Percentiles rank a stretch among this genome's conserved stretches.
These are phyloP conservation scores for Mucor velutinosus DNA, from an alignment of 371 early-diverging fungal species.

Conservation along the genomic window DNA sequence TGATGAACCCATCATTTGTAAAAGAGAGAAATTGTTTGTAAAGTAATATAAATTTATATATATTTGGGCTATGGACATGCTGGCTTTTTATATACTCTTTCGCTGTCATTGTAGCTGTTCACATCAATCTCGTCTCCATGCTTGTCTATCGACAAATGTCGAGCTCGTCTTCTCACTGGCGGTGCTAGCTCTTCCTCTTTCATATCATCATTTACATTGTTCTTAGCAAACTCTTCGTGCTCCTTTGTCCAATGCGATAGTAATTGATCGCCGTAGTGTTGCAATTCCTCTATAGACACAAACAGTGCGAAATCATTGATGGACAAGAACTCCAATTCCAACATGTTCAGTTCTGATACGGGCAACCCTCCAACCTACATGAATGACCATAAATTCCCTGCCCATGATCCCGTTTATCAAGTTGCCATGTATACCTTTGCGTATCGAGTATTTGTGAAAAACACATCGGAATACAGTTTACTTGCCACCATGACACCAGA, in stretches of 20 bases:
- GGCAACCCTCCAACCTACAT: slow-evolving; percentile 90
- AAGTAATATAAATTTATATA: slow-evolving; percentile 5
- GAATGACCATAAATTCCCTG: neutral
- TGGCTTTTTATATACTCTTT: slow-evolving; percentile 11
- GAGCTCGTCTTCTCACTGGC: slow-evolving; percentile 24
- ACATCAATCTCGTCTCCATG: slow-evolving; percentile 19
- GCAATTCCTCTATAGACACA: slow-evolving; percentile 73
- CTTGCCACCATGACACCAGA: slow-evolving; percentile 80
- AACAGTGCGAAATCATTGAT: slow-evolving; percentile 78
- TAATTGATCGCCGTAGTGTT: slow-evolving; percentile 76
- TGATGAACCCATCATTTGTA: slow-evolving; percentile 13
- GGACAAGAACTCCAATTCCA: slow-evolving; percentile 84
- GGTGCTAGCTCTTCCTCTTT: slow-evolving; percentile 14
- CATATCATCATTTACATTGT: neutral
- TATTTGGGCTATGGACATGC: neutral
- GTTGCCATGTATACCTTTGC: slow-evolving; percentile 60
- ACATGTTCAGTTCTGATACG: slow-evolving; percentile 82
- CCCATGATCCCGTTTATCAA: neutral
- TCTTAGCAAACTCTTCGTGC: slow-evolving; percentile 1
- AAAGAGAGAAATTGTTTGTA: slow-evolving; percentile 20
- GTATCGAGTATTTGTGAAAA: slow-evolving; percentile 89
- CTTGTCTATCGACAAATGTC: slow-evolving; percentile 28
- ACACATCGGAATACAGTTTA: slow-evolving; percentile 88
- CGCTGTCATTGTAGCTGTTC: slow-evolving; percentile 11
- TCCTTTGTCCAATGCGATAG: slow-evolving; percentile 61